phyloP scores from a whole-genome alignment of 495 filamentous ascomycete species.

The Penicillium argentinense region DNA sequence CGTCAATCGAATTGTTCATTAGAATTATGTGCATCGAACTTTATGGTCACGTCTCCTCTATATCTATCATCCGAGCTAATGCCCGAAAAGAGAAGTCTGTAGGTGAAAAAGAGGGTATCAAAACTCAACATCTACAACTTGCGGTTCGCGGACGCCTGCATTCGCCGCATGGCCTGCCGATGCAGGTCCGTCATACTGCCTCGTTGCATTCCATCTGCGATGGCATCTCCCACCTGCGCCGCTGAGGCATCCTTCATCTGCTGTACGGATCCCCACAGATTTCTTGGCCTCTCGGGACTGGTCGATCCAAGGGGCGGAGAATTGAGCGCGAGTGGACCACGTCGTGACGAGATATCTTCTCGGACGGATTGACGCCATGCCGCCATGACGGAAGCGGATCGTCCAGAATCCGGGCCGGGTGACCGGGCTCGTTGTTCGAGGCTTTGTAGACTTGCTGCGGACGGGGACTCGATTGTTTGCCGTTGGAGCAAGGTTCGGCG shows the following conservation, averaged over 20 bases:
- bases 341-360: slow-evolving; percentile 53
- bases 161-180: slow-evolving; percentile 74
- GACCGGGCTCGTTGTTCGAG: slow-evolving; percentile 12
- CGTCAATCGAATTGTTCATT: too few relatives aligned
- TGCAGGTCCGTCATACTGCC: slow-evolving; percentile 76
- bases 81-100: slow-evolving; percentile 2
- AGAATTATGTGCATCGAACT: slow-evolving; percentile 18
- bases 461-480: slow-evolving; percentile 22
- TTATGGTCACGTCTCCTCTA: background rate
- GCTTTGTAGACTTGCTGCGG: slow-evolving; percentile 14
- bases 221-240: slow-evolving; percentile 46
- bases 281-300: slow-evolving; percentile 21
- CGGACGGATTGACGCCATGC: slow-evolving; percentile 73
- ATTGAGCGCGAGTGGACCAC: slow-evolving; percentile 33
- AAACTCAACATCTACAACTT: slow-evolving; percentile 19
- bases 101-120: slow-evolving; percentile 17
- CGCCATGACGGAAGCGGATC: slow-evolving; percentile 64
- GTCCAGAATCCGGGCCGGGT: slow-evolving; percentile 32
- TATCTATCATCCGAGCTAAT: slow-evolving; percentile 1
- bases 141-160: slow-evolving; percentile 73
- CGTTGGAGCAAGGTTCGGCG: slow-evolving; percentile 56
- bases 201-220: slow-evolving; percentile 75
- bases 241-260: slow-evolving; percentile 32
- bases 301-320: slow-evolving; percentile 8
- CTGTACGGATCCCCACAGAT: slow-evolving; percentile 27